These are phyloP conservation scores for Talaromyces rugulosus DNA, from an alignment of 2,329 filamentous ascomycete genomes.

Conservation along the genomic window DNA sequence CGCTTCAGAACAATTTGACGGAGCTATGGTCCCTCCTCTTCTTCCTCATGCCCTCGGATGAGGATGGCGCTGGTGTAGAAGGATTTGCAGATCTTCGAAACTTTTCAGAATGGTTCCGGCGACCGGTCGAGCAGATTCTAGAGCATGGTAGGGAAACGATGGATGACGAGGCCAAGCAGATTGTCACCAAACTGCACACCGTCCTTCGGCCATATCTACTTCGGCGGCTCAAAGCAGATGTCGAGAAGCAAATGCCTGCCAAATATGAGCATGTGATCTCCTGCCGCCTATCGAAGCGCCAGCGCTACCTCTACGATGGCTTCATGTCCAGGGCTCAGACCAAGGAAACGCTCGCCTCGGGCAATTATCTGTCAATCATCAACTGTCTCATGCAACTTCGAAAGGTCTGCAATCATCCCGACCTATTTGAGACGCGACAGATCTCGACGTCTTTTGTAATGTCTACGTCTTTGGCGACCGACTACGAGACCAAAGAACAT, in stretches of 20 bases:
- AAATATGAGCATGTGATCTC: slow-evolving; percentile 98
- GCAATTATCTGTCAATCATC: slow-evolving; percentile 96
- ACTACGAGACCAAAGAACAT: slow-evolving; percentile 69
- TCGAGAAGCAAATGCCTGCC: slow-evolving; percentile 97
- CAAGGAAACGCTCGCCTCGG: slow-evolving; percentile 79
- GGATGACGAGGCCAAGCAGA: slow-evolving; percentile 86
- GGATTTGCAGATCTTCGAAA: slow-evolving; percentile 93
- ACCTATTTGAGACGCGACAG: slow-evolving; percentile 90
- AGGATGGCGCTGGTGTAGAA: slow-evolving; percentile 69
- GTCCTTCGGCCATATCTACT: slow-evolving; percentile 89
- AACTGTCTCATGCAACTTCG: slow-evolving; percentile 96
- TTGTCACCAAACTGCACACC: slow-evolving; percentile 90
- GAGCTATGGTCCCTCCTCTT: slow-evolving; percentile 96
- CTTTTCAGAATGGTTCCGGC: slow-evolving; percentile 93
- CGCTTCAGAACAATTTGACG: slow-evolving; percentile 92
- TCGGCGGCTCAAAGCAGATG: slow-evolving; percentile 86
- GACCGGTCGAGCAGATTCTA: slow-evolving; percentile 91
- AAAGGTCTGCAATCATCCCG: slow-evolving; percentile 97
- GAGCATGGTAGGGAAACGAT: slow-evolving; percentile 91
- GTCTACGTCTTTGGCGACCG: slow-evolving; percentile 69
- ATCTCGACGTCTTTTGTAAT: slow-evolving; percentile 98
- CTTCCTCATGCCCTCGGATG: slow-evolving; percentile 86
- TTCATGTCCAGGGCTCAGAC: slow-evolving; percentile 91
- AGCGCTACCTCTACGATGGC: slow-evolving; percentile 92
- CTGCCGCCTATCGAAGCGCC: slow-evolving; percentile 89